These are phyloP conservation scores for Cryptomeria japonica DNA, from an alignment of 75 land plant species.

Conservation along the genomic window DNA sequence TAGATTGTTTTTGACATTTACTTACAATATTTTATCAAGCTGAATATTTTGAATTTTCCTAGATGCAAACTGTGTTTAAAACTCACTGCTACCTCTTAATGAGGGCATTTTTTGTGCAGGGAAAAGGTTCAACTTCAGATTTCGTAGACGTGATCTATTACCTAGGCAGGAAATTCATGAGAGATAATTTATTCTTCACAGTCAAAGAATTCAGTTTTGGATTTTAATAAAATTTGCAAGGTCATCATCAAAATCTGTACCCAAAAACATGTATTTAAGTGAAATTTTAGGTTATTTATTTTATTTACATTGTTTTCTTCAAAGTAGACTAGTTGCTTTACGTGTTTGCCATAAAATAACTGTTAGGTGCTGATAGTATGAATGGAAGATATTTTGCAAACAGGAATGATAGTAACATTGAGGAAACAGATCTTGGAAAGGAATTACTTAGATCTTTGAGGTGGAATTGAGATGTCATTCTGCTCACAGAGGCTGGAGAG, in stretches of 20 bases:
- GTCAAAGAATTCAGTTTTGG: slow-evolving; percentile 3
- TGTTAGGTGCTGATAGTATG: background rate
- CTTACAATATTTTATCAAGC: background rate
- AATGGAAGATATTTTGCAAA: background rate
- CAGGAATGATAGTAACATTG: background rate
- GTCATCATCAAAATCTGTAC: background rate
- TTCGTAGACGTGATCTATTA: slow-evolving; percentile 56
- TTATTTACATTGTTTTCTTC: background rate
- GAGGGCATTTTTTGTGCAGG: slow-evolving; percentile 31
- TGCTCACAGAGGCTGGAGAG: background rate
- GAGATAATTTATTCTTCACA: slow-evolving; percentile 20
- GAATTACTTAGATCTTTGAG: background rate
- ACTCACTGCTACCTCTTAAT: background rate
- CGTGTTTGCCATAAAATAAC: background rate
- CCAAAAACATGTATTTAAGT: background rate
- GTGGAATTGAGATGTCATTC: background rate
- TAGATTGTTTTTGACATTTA: background rate
- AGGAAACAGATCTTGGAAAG: background rate
- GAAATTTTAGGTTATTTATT: background rate
- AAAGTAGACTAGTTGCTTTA: background rate
- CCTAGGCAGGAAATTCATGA: slow-evolving; percentile 56
- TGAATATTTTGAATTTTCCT: background rate
- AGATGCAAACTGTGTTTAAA: background rate
- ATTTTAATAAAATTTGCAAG: background rate
- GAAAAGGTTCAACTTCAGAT: slow-evolving; percentile 45